phyloP scores from a whole-genome alignment of 768 basidiomycete genomes.

The Neoboletus brunneissimus region DNA sequence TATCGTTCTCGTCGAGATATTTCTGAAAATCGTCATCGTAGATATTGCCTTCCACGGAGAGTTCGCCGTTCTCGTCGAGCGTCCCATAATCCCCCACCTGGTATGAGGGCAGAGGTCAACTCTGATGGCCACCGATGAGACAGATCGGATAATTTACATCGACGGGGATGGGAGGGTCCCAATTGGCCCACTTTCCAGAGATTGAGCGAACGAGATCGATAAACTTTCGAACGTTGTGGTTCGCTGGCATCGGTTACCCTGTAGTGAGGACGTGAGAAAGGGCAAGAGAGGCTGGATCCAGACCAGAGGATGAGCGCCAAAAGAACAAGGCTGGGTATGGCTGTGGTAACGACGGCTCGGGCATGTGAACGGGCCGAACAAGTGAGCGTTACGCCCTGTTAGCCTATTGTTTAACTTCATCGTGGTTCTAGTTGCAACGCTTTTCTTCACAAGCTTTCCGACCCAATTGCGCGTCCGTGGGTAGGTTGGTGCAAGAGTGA shows the following conservation, averaged over 20 bases:
- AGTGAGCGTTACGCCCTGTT: neutral
- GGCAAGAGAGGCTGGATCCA: neutral
- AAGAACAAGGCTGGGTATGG: neutral
- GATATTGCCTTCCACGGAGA: conserved; percentile 23
- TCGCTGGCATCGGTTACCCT: neutral
- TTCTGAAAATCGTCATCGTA: conserved; percentile 16
- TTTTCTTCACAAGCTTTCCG: no score
- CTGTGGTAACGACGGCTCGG: neutral
- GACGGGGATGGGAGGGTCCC: conserved; percentile 32
- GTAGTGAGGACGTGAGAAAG: neutral
- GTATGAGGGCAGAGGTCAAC: neutral
- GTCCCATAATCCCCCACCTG: conserved; percentile 33
- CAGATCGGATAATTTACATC: conserved; percentile 4
- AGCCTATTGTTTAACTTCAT: no score
- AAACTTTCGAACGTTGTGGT: neutral
- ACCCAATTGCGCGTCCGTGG: no score
- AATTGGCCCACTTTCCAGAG: conserved; percentile 33
- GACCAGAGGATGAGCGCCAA: neutral
- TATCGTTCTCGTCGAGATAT: neutral
- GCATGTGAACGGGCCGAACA: neutral
- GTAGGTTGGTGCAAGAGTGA: no score
- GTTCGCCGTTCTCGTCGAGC: conserved; percentile 13
- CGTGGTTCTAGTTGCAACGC: no score
- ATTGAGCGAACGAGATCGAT: conserved; percentile 12
- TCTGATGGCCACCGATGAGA: neutral